These are phyloP conservation scores for Digitaria exilis DNA, from an alignment of 202 grass and related monocot species.

Conservation along the genomic window DNA sequence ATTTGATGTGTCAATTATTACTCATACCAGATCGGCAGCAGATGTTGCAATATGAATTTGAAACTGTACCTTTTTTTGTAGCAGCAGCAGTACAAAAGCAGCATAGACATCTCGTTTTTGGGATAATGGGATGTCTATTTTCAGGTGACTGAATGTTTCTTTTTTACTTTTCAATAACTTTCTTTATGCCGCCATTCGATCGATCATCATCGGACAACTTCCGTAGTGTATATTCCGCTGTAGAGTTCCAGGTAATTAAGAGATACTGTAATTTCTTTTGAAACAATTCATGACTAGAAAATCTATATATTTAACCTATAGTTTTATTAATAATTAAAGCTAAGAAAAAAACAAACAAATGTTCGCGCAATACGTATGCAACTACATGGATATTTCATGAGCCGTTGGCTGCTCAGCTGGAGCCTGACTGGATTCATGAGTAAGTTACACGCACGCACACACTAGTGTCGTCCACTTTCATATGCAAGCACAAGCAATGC, in stretches of 20 bases:
- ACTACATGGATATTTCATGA: background rate
- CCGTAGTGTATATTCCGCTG: too few species aligned
- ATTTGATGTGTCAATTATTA: too few species aligned
- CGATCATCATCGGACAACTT: too few species aligned
- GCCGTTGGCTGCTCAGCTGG: slow-evolving; percentile 18
- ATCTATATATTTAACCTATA: background rate
- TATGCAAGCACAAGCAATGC: slow-evolving; percentile 27
- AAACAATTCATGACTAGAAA: too few species aligned
- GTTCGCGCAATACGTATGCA: background rate
- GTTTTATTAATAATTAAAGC: background rate
- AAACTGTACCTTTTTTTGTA: background rate
- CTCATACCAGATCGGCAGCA: too few species aligned
- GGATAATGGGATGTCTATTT: background rate
- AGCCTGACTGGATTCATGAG: slow-evolving; percentile 30
- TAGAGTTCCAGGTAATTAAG: too few species aligned
- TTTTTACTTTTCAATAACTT: background rate
- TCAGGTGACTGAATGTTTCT: background rate
- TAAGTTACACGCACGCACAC: background rate
- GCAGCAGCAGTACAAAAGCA: background rate
- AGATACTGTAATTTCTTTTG: too few species aligned
- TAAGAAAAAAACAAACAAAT: background rate
- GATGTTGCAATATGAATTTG: background rate
- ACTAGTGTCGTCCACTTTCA: too few species aligned
- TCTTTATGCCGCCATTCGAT: too few species aligned
- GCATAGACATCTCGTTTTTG: too few species aligned